phyloP scores from a whole-genome alignment of 345 rosid genomes.

The Lumnitzera littorea region DNA sequence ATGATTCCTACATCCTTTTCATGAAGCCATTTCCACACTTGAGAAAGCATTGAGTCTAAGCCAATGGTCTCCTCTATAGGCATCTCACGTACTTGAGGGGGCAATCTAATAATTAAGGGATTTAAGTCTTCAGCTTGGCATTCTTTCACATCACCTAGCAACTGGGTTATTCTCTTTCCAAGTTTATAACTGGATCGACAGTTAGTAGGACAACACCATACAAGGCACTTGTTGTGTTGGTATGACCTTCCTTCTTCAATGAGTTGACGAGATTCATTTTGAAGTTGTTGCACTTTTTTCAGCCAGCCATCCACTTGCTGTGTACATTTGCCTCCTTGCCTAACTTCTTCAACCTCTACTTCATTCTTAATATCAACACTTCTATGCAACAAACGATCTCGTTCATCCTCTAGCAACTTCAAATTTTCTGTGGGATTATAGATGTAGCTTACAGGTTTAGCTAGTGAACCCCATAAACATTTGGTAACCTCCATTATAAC shows the following conservation, averaged over 20 bases:
- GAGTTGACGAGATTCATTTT: neutral
- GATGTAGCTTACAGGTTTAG: too few relatives aligned
- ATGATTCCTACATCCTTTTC: slow-evolving; percentile 1
- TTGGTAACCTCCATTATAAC: too few relatives aligned
- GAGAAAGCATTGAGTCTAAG: neutral
- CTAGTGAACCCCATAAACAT: too few relatives aligned
- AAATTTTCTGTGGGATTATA: too few relatives aligned
- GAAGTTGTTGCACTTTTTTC: neutral
- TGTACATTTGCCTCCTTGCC: neutral
- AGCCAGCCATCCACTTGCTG: slow-evolving; percentile 3
- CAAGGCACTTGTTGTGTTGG: slow-evolving; percentile 12
- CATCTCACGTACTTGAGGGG: neutral
- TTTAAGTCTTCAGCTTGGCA: neutral
- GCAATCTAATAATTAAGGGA: neutral
- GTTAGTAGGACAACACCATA: slow-evolving; percentile 8
- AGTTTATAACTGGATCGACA: slow-evolving; percentile 17
- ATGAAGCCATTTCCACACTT: neutral
- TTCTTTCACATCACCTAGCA: neutral
- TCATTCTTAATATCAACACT: too few relatives aligned
- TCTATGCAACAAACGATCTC: too few relatives aligned
- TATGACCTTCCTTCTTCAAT: slow-evolving; percentile 3
- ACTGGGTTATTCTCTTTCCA: slow-evolving; percentile 5
- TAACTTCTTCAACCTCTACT: neutral
- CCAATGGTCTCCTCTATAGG: slow-evolving; percentile 1
- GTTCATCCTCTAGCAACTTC: too few relatives aligned